Evolutionary conservation across 805 yeast species (phyloP), one percentile per base, ranked within the genome.

Genomic region (Candida pini): DNA sequence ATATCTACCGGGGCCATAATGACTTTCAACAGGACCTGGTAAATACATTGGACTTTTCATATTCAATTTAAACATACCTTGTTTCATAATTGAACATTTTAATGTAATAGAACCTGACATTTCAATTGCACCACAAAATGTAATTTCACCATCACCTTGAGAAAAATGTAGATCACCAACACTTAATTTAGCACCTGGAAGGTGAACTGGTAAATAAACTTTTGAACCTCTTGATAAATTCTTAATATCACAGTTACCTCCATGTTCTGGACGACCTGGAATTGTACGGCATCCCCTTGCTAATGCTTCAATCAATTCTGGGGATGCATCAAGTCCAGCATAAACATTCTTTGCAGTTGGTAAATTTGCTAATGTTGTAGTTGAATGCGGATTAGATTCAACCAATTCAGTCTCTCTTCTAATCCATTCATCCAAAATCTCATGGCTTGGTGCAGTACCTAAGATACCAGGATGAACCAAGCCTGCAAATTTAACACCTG

Each of bases 91-190:
- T 2, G 58, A 44, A 26, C 64, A 58, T 39, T 65, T 58, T 40
- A 71, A 43, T 6, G 74, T 69, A 40, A 70, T 61, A 30, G 58
- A 50, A 8, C 76, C 76, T 13, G 71, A 60, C 74, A 69, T 69
- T 45, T 70, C 76, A 45, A 70, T 69, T 10, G 73, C 76, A 20
- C 76, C 76, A 48, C 76, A 70, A 45, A 71, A 70, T 8, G 74
- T 64, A 31, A 70, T 68, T 41, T 70, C 76, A 12, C 76, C 76
- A 44, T 70, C 76, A 13, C 76, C 76, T 49, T 69, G 75, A 18
- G 71, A 63, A 50, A 71, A 70, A 45, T 70, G 76, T 24, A 70
- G 46, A 43, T 70, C 76, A 5, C 76, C 76, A 25, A 70, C 53
- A 18, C 71, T 63, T 17, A 70, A 55, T 41, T 66, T 64, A 26